Percentiles rank a stretch among this genome's conserved stretches.
Conservation (phyloP, 192 early-diverging fungal species). For the Umbelopsis sp. region DNA sequence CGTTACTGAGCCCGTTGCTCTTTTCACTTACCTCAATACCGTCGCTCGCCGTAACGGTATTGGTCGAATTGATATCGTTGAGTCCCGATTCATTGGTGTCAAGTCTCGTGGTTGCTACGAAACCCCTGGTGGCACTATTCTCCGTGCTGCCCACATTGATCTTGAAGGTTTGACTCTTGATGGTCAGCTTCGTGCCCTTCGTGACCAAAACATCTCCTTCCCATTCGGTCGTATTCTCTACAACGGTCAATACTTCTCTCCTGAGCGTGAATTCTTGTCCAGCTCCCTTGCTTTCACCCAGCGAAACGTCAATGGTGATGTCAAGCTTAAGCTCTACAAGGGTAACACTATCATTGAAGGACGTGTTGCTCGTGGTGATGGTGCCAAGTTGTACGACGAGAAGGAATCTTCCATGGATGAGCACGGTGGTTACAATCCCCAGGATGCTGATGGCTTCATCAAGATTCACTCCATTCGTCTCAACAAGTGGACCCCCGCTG, state of each 20-base stretch:
- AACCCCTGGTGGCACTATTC: constrained; percentile 96
- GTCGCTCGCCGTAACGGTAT: constrained; percentile 96
- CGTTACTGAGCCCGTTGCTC: constrained; percentile 65
- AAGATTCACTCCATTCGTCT: constrained; percentile 96
- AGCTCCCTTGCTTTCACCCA: constrained; percentile 83
- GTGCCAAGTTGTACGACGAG: constrained; percentile 90
- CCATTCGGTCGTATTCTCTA: constrained; percentile 78
- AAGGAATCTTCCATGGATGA: constrained; percentile 97
- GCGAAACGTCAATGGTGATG: constrained; percentile 86
- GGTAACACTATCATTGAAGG: constrained; percentile 90
- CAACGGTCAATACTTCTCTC: constrained; percentile 97
- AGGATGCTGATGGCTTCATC: constrained; percentile 96
- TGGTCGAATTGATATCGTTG: constrained; percentile 98
- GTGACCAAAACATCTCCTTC: constrained; percentile 90
- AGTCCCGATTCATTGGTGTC: constrained; percentile 98
- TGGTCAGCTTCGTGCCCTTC: constrained; percentile 91
- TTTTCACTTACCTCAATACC: constrained; percentile 96
- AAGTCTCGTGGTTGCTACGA: constrained; percentile 99
- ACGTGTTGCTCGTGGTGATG: constrained; percentile 68
- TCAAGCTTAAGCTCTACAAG: constrained; percentile 97
- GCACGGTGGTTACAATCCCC: constrained; percentile 88
- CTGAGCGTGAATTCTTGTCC: constrained; percentile 91
- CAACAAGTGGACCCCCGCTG: constrained; percentile 70
- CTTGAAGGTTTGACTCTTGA: constrained; percentile 94
- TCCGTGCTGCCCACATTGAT: constrained; percentile 94